Percentiles rank a stretch among this genome's conserved stretches.
Evolutionary conservation across 2,329 filamentous ascomycete species (phyloP).

Genomic region (Ascosphaera acerosa): DNA sequence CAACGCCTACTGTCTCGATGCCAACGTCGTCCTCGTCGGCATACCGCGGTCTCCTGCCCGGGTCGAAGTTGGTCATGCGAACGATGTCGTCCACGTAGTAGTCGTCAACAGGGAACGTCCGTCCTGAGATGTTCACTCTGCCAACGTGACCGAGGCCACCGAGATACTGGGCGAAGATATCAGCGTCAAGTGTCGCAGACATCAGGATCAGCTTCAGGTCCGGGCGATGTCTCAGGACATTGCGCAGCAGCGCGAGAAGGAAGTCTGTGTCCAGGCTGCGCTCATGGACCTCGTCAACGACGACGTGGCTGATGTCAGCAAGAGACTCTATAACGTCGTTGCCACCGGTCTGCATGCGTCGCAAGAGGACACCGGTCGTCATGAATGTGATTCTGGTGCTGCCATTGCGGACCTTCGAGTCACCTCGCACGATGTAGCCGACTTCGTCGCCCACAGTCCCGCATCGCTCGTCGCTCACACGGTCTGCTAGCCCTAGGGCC

Average conservation of each 20-base stretch:
- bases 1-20: constrained; percentile 19
- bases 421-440: constrained; percentile 75
- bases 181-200: constrained; percentile 84
- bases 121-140: constrained; percentile 60
- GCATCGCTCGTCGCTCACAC: constrained; percentile 81
- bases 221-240: constrained; percentile 47
- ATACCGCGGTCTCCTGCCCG: constrained; percentile 11
- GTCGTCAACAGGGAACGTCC: constrained; percentile 75
- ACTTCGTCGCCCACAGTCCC: constrained; percentile 61
- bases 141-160: constrained; percentile 44
- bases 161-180: constrained; percentile 69
- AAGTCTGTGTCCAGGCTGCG: constrained; percentile 89
- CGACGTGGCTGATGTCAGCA: constrained; percentile 76
- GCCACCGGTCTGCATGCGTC: constrained; percentile 70
- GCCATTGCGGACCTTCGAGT: constrained; percentile 45
- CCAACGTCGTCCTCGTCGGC: constrained; percentile 13
- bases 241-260: constrained; percentile 59
- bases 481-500: constrained; percentile 75
- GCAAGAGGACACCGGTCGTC: constrained; percentile 76
- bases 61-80: constrained; percentile 46
- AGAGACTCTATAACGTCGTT: constrained; percentile 61
- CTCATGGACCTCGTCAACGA: constrained; percentile 94
- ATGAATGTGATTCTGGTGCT: constrained; percentile 83
- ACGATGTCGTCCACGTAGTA: constrained; percentile 77
- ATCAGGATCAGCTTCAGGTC: constrained; percentile 82